Evolutionary conservation across 495 filamentous ascomycete species (phyloP).

Genomic region (Penicillium longicatenatum): DNA sequence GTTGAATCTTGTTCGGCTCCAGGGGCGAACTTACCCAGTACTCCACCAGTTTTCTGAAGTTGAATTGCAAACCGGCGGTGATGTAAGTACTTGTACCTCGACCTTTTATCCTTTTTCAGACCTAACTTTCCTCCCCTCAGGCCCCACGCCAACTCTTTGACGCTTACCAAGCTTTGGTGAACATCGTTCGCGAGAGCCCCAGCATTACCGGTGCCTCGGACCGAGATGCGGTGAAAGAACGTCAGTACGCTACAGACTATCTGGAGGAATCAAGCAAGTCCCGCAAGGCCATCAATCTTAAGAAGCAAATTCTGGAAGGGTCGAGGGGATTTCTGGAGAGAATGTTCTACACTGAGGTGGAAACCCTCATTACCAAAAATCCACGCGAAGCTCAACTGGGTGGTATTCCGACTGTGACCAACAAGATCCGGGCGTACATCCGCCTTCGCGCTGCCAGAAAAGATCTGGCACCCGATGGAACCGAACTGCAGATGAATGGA

Average conservation of each 20-base stretch:
- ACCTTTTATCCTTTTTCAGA: not conserved
- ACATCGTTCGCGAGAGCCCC: slow-evolving; percentile 68
- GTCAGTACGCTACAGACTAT: slow-evolving; percentile 75
- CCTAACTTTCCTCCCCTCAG: slow-evolving; percentile 28
- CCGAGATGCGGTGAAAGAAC: slow-evolving; percentile 62
- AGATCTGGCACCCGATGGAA: slow-evolving; percentile 75
- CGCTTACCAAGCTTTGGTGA: slow-evolving; percentile 75
- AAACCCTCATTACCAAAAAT: slow-evolving; percentile 74
- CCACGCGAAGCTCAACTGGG: slow-evolving; percentile 88
- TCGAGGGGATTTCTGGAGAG: slow-evolving; percentile 76
- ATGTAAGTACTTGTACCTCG: slow-evolving; percentile 42
- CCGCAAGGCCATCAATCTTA: slow-evolving; percentile 57
- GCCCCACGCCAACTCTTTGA: slow-evolving; percentile 69
- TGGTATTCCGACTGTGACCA: slow-evolving; percentile 80
- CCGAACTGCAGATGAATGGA: slow-evolving; percentile 70
- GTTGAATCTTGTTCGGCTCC: slow-evolving; percentile 72
- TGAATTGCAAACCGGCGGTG: slow-evolving; percentile 66
- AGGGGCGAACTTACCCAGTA: slow-evolving; percentile 64
- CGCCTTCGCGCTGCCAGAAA: slow-evolving; percentile 72
- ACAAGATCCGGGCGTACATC: slow-evolving; percentile 91
- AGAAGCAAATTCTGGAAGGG: slow-evolving; percentile 75
- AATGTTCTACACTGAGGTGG: slow-evolving; percentile 69
- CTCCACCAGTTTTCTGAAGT: slow-evolving; percentile 71
- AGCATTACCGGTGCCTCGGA: slow-evolving; percentile 53
- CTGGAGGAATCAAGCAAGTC: slow-evolving; percentile 70